A percentile compares a stretch with the other conserved stretches of the same genome.
These are phyloP conservation scores for Dillenia suffruticosa DNA, from an alignment of 164 flowering plant species.

Conservation along the genomic window DNA sequence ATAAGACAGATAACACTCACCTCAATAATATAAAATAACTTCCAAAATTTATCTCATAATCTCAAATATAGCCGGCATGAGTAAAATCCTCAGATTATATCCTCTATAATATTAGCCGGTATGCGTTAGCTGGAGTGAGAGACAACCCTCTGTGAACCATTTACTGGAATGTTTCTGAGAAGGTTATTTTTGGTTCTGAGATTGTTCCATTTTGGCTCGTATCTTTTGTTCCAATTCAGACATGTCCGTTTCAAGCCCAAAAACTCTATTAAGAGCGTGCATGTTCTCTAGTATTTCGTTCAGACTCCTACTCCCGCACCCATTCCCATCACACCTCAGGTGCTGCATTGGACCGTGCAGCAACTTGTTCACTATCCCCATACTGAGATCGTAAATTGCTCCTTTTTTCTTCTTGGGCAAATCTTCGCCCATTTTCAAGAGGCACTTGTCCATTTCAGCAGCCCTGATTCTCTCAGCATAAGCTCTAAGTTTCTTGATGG, in stretches of 20 bases:
- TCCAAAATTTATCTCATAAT: no score
- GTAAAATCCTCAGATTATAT: no score
- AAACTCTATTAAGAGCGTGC: conserved; percentile 95
- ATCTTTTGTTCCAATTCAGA: conserved; percentile 80
- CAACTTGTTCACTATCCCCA: conserved; percentile 91
- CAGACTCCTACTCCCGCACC: conserved; percentile 55
- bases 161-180: neutral
- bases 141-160: no score
- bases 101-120: no score
- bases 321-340: conserved; percentile 82
- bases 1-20: no score
- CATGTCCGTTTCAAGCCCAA: conserved; percentile 68
- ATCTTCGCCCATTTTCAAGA: conserved; percentile 78
- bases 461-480: conserved; percentile 78
- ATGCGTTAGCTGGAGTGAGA: no score
- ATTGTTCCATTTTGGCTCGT: conserved; percentile 78
- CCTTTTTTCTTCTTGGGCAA: conserved; percentile 58
- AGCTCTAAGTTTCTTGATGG: conserved; percentile 86
- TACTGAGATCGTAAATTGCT: conserved; percentile 85
- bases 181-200: conserved; percentile 37
- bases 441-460: conserved; percentile 83
- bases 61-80: no score
- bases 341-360: conserved; percentile 99
- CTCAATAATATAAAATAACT: no score
- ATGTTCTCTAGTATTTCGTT: conserved; percentile 86